Evolutionary conservation across 129 eudicot species (phyloP).

Genomic region (Mikania micrantha): DNA sequence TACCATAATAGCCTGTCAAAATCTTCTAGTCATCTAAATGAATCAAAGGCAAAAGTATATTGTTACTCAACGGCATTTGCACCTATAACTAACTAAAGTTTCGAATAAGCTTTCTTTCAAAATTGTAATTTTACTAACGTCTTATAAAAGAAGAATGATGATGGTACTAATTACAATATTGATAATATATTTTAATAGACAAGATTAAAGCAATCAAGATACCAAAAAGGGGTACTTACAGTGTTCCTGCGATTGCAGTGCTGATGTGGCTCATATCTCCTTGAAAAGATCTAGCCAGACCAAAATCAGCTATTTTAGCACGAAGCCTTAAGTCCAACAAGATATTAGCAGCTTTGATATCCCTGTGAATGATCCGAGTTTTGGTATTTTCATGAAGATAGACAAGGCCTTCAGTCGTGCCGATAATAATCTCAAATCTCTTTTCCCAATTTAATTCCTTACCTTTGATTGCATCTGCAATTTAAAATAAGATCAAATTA

Average conservation of each 20-base stretch:
- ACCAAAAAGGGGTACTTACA: constrained; percentile 32
- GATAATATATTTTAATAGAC: not conserved
- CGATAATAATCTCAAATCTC: constrained; percentile 56
- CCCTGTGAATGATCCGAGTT: constrained; percentile 61
- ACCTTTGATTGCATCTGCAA: constrained; percentile 52
- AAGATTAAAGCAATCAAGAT: not conserved
- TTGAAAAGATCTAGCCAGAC: constrained; percentile 83
- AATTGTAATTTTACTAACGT: not conserved
- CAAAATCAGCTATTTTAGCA: constrained; percentile 84
- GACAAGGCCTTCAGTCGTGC: constrained; percentile 69
- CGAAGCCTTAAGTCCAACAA: constrained; percentile 61
- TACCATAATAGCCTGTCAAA: no score
- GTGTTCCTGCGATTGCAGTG: constrained; percentile 82
- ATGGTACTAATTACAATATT: not conserved
- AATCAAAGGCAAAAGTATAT: not conserved
- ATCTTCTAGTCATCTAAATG: not conserved
- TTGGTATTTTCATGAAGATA: constrained; percentile 81
- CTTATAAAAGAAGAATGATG: no score
- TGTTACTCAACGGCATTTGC: not conserved
- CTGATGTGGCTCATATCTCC: constrained; percentile 75
- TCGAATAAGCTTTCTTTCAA: not conserved
- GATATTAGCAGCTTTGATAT: constrained; percentile 72
- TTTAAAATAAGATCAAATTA: not conserved
- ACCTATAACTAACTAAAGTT: not conserved
- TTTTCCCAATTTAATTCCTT: constrained; percentile 66